A percentile compares a stretch with the other conserved stretches of the same genome.
Evolutionary conservation across 202 grass and related monocot species (phyloP).

Genomic region (Schoenoplectus tabernaemontani): DNA sequence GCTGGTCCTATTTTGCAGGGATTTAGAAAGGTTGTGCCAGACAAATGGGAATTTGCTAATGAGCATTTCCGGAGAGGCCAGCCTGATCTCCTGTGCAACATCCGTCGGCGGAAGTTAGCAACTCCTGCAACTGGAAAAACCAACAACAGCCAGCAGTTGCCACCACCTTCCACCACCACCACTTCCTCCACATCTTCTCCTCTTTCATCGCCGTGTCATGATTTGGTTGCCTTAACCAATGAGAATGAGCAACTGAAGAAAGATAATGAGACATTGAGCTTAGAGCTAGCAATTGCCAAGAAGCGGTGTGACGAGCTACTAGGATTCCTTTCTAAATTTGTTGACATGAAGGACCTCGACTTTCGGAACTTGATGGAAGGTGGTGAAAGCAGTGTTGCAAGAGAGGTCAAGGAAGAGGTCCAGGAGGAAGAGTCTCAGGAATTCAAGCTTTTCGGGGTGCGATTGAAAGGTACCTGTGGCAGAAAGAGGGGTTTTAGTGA

Average conservation of each 20-base stretch:
- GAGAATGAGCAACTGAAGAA: constrained; percentile 77
- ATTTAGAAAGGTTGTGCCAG: constrained; percentile 83
- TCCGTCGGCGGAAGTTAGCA: constrained; percentile 75
- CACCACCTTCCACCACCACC: constrained; percentile 19
- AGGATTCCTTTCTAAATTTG: constrained; percentile 65
- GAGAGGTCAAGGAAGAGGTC: background rate
- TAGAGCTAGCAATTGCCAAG: constrained; percentile 52
- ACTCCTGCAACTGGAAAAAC: constrained; percentile 36
- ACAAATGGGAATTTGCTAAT: constrained; percentile 96
- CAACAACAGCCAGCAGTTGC: constrained; percentile 26
- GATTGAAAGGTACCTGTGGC: constrained; percentile 33
- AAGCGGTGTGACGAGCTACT: constrained; percentile 64
- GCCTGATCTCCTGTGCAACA: constrained; percentile 76
- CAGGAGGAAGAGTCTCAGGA: constrained; percentile 21
- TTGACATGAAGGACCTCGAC: constrained; percentile 60
- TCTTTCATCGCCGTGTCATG: background rate
- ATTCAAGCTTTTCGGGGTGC: constrained; percentile 80
- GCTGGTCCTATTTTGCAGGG: constrained; percentile 45
- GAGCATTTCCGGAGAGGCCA: constrained; percentile 85
- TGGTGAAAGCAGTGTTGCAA: constrained; percentile 1
- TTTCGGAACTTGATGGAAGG: constrained; percentile 43
- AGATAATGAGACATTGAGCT: constrained; percentile 45
- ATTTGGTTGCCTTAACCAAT: constrained; percentile 30
- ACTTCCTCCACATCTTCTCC: constrained; percentile 50
- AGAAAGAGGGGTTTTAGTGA: constrained; percentile 53